Conservation (phyloP, 805 yeast species). For the Teunomyces cretensis region DNA sequence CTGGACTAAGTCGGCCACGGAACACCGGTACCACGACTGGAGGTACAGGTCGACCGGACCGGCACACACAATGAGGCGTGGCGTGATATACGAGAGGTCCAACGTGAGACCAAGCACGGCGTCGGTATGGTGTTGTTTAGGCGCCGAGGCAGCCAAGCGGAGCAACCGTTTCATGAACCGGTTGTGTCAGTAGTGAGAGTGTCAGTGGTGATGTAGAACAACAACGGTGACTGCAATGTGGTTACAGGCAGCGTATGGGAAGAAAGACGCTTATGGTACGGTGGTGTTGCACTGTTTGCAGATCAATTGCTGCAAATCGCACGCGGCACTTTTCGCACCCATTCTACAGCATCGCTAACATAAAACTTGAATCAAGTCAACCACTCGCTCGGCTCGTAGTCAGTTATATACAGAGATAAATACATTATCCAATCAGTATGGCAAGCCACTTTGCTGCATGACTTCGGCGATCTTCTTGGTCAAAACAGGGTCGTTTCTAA, state of each 20-base stretch:
- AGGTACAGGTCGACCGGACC: constrained; percentile 59
- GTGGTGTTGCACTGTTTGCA: too few species aligned
- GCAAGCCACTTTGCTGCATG: constrained; percentile 31
- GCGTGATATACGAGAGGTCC: constrained; percentile 67
- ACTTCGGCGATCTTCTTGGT: constrained; percentile 63
- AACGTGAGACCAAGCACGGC: constrained; percentile 30
- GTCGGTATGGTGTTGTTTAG: constrained; percentile 21
- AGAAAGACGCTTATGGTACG: too few species aligned
- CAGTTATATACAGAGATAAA: constrained; percentile 3
- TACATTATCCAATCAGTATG: background rate
- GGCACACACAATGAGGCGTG: constrained; percentile 68
- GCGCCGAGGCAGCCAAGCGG: constrained; percentile 21
- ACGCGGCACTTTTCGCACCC: too few species aligned
- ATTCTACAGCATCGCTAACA: too few species aligned
- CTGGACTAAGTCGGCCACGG: constrained; percentile 48
- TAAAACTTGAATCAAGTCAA: too few species aligned
- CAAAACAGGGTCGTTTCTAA: constrained; percentile 67
- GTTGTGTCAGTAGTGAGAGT: too few species aligned
- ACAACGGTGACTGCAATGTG: too few species aligned
- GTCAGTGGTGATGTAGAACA: too few species aligned
- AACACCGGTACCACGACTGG: constrained; percentile 50
- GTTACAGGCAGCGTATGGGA: too few species aligned
- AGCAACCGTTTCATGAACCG: constrained; percentile 12
- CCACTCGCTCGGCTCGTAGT: background rate
- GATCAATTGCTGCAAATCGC: too few species aligned